Evolutionary conservation across 768 basidiomycete species (phyloP).

Genomic region (Lentinula boryana): DNA sequence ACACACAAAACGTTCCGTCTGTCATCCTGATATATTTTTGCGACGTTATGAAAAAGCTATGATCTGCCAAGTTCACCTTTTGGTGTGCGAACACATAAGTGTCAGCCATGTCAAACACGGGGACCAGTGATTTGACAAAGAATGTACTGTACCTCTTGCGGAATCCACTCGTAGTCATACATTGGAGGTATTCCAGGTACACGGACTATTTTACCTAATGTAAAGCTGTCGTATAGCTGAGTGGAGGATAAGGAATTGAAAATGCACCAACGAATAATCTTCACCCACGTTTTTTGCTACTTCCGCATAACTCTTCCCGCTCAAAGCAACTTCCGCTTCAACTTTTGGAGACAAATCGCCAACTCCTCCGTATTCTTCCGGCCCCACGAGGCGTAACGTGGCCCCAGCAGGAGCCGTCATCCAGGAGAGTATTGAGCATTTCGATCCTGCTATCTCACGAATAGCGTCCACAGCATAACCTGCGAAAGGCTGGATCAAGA

Average conservation of each 20-base stretch:
- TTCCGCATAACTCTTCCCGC: neutral
- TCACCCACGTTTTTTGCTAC: neutral
- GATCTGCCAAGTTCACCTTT: neutral
- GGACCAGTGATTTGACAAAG: no score
- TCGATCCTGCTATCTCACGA: neutral
- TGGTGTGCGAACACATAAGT: no score
- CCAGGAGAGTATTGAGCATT: neutral
- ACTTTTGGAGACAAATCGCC: neutral
- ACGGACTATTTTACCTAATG: neutral
- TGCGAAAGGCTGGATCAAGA: neutral
- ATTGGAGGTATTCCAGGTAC: conserved; percentile 1
- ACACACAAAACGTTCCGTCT: conserved; percentile 2
- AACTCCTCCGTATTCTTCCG: neutral
- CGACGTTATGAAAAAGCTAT: neutral
- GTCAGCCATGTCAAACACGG: no score
- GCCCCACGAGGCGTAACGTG: neutral
- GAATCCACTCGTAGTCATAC: conserved; percentile 6
- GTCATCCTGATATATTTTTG: conserved; percentile 2
- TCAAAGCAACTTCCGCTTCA: neutral
- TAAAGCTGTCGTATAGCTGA: neutral
- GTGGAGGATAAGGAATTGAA: neutral
- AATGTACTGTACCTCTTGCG: neutral
- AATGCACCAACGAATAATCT: neutral
- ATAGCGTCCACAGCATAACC: conserved; percentile 2
- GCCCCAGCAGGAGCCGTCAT: conserved; percentile 4